Percentiles rank a stretch among this genome's conserved stretches.
Evolutionary conservation across 352 stramenopile species (phyloP).

Genomic region (Phytophthora podocarpi): DNA sequence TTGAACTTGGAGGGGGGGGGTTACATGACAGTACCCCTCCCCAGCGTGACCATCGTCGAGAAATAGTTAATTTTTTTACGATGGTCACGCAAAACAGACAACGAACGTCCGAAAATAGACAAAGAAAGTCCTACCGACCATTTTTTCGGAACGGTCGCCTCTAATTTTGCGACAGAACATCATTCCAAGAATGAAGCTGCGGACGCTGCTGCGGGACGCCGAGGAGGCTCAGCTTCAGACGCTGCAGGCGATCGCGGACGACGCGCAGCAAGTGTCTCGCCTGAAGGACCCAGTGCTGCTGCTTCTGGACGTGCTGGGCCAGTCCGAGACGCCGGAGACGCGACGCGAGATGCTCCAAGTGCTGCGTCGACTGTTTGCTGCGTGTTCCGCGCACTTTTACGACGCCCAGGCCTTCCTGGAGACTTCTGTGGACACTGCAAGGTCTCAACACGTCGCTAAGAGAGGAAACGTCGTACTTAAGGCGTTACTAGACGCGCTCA

Average conservation of each 20-base stretch:
- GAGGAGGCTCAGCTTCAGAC: slow-evolving; percentile 45
- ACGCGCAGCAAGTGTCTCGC: slow-evolving; percentile 24
- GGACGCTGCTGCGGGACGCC: slow-evolving; percentile 42
- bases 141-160: not conserved
- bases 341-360: slow-evolving; percentile 45
- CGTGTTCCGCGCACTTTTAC: slow-evolving; percentile 45
- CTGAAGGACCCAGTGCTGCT: slow-evolving; percentile 56
- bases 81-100: too few relatives aligned
- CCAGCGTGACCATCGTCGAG: too few relatives aligned
- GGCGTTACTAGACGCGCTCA: slow-evolving; percentile 50
- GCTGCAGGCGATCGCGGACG: slow-evolving; percentile 31
- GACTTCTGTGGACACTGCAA: not conserved
- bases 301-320: slow-evolving; percentile 51
- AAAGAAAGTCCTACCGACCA: not conserved
- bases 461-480: slow-evolving; percentile 53
- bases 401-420: slow-evolving; percentile 45
- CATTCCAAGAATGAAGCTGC: slow-evolving; percentile 31
- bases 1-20: too few relatives aligned
- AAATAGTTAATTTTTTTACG: too few relatives aligned
- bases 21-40: too few relatives aligned
- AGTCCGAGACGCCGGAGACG: slow-evolving; percentile 27
- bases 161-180: not conserved
- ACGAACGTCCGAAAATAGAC: too few relatives aligned
- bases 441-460: slow-evolving; percentile 13
- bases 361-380: slow-evolving; percentile 45